Conservation (phyloP, 192 early-diverging fungal genomes). For the Backusella circina region DNA sequence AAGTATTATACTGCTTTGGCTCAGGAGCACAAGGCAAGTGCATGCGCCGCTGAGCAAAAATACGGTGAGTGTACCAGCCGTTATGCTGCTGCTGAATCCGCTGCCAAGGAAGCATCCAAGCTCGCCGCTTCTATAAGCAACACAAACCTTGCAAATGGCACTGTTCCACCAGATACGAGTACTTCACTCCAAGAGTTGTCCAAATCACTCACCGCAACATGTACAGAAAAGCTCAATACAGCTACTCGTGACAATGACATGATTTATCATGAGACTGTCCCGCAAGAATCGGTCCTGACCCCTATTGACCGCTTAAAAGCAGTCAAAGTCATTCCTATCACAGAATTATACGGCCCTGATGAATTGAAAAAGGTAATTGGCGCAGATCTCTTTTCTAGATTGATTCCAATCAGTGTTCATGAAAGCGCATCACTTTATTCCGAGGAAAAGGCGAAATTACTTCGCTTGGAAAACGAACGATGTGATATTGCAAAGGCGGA, state of each 20-base stretch:
- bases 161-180: conserved; percentile 60
- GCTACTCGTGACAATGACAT: conserved; percentile 92
- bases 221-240: conserved; percentile 65
- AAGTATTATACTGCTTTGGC: conserved; percentile 85
- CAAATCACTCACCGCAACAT: conserved; percentile 58
- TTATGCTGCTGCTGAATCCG: conserved; percentile 68
- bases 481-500: conserved; percentile 84
- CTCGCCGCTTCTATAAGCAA: conserved; percentile 67
- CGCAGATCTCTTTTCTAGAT: conserved; percentile 78
- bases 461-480: conserved; percentile 75
- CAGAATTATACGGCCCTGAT: conserved; percentile 64
- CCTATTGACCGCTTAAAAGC: conserved; percentile 83
- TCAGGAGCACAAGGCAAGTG: conserved; percentile 78
- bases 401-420: conserved; percentile 93
- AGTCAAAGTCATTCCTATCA: conserved; percentile 76
- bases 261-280: conserved; percentile 88
- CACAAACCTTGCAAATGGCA: conserved; percentile 53
- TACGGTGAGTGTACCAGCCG: conserved; percentile 86
- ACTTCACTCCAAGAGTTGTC: conserved; percentile 72
- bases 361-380: conserved; percentile 88
- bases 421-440: conserved; percentile 92
- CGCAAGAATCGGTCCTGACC: conserved; percentile 71
- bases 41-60: conserved; percentile 71
- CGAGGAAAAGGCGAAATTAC: conserved; percentile 93
- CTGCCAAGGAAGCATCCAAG: conserved; percentile 84